Base-by-base conservation (phyloP, 257 asterid genomes). In the Knoxia roxburghii region DNA sequence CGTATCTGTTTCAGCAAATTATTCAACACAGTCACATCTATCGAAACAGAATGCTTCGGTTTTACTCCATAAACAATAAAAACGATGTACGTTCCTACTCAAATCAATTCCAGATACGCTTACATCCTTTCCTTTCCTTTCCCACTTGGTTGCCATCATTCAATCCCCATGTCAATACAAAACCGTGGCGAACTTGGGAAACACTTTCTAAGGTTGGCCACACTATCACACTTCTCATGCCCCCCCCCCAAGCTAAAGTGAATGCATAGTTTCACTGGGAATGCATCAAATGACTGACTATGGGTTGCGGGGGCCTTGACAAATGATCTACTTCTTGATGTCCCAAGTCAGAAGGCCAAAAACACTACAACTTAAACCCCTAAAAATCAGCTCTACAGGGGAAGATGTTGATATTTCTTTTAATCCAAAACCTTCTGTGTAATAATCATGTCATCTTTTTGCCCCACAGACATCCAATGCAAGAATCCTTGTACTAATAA, bases 1-100 rank as follows among this genome's bases (percentile, higher is more conserved):
- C 93, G 41, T 90, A 90, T 77, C 97, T 90, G 83, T 37, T 37
- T 37, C 43, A 51, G 7, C n/a, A 13, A 65, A n/a, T 43, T 11
- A 17, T 11, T 4, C 33, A 21, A 43, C 23, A 13, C 12, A 29
- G 29, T 48, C 45, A 52, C 26, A 35, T 39, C 5, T 52, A 32
- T 13, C 26, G 14, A 48, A 48, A 48, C 1, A 1, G 13, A 4
- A 39, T 1, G 9, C 3, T 49, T 50, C 1, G 1, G 6, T 17
- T 32, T 0, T 7, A 18, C 35, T 21, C 14, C 11, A 45, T 12
- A 26, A 61, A 20, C 48, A 60, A 60, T 29, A 60, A 35, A 7
- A 21, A 8, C 2, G 37, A 4, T 9, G 18, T 3, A 60, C 0
- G 9, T 61, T 8, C 5, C 4, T 1, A 10, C 21, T 37, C 21